Base-by-base conservation (phyloP, 371 early-diverging fungal species). In the Zychaea mexicana region DNA sequence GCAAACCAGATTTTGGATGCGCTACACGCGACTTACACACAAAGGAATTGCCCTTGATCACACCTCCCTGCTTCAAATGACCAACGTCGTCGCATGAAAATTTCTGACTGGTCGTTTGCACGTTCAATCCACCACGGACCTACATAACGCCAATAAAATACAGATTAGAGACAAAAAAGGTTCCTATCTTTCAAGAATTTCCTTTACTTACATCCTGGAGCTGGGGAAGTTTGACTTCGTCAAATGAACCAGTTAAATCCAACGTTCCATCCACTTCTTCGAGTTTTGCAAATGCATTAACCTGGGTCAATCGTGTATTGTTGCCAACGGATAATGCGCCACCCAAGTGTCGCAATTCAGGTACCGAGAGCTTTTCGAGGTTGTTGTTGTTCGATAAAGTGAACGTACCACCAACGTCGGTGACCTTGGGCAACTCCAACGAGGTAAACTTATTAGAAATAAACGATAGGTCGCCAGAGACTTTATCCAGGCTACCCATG, bases 301-400 rank as follows among this genome's bases (percentile, higher is more conserved):
- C 68, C 10, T 57, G 54, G 7, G 39, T 55, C 27, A 86, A 59
- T 1, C 72, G 65, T 0, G 68, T 74, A 57, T 86, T 86, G 58
- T 80, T 77, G 60, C 72, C 74, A 8, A 86, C 70, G 22, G 77
- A 67, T 10, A 86, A 69, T 3, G 87, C 84, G 33, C 87, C 87
- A 13, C 85, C 87, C 19, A 86, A 67, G 30, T 70, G 70, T 12
- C 60, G 56, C 54, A 86, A 65, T 26, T 79, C 72, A 9, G 75
- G 61, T 66, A 85, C 76, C 2, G 83, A 68, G 5, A 82, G 52
- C 24, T 79, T 79, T 47, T 55, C 61, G 4, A 86, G 74, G 10
- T 70, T 33, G 22, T 71, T 73, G 57, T 85, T 85, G 17, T 81
- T 78, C 2, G 76, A 70, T 3, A 86, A 68, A 9, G 79, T 83